Evolutionary conservation across 192 early-diverging fungal genomes (phyloP).

Genomic region (Physocladia obscura): DNA sequence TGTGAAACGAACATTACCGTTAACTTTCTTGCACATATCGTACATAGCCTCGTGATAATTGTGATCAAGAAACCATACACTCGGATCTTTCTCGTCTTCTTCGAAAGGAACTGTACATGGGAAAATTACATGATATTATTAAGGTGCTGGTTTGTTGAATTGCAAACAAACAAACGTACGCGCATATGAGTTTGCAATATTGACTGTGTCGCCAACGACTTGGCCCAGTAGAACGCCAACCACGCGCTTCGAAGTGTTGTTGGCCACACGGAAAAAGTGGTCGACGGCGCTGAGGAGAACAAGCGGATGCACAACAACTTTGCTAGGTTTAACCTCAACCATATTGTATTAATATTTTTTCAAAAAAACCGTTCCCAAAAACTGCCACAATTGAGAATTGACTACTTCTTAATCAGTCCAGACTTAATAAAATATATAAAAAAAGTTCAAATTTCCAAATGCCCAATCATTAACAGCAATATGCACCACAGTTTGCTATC

Average conservation of each 20-base stretch:
- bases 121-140: not conserved
- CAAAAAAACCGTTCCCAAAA: too few species aligned
- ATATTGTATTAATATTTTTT: too few species aligned
- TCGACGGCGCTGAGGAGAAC: slow-evolving; percentile 98
- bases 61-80: slow-evolving; percentile 98
- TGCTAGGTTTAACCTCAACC: too few species aligned
- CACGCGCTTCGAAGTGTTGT: slow-evolving; percentile 92
- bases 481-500: too few species aligned
- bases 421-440: too few species aligned
- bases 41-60: slow-evolving; percentile 99
- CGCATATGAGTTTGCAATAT: slow-evolving; percentile 97
- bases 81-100: slow-evolving; percentile 97
- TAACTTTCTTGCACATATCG: slow-evolving; percentile 99
- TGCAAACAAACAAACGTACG: too few species aligned
- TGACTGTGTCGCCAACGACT: slow-evolving; percentile 78
- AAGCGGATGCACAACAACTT: slow-evolving; percentile 93
- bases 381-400: too few species aligned
- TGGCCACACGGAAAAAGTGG: slow-evolving; percentile 96
- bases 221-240: slow-evolving; percentile 96
- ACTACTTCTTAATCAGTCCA: too few species aligned
- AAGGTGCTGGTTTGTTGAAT: not conserved
- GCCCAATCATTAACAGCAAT: too few species aligned
- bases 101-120: slow-evolving; percentile 98
- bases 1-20: too few species aligned
- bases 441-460: too few species aligned